Evolutionary conservation across 2,329 filamentous ascomycete genomes (phyloP).

Genomic region (Escovopsis sp.): DNA sequence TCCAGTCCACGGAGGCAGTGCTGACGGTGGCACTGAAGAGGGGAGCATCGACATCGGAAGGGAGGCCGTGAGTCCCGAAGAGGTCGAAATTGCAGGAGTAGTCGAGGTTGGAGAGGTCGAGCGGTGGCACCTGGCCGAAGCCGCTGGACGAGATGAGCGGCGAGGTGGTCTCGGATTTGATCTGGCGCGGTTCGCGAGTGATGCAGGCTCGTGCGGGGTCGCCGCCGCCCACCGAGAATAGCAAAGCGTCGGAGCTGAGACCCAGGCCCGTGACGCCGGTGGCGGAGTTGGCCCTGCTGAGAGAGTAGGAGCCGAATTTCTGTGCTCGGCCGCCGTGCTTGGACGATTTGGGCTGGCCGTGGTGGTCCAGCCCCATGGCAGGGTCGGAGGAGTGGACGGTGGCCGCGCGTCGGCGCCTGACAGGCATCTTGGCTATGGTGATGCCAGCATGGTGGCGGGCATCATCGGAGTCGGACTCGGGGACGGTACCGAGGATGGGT

Average conservation of each 20-base stretch:
- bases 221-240: conserved; percentile 22
- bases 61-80: conserved; percentile 26
- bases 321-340: conserved; percentile 47
- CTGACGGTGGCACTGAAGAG: conserved; percentile 48
- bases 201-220: conserved; percentile 21
- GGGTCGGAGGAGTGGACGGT: conserved; percentile 48
- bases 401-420: conserved; percentile 41
- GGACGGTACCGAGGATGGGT: conserved; percentile 42
- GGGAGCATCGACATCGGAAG: conserved; percentile 37
- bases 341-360: conserved; percentile 47
- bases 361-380: conserved; percentile 43
- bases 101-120: conserved; percentile 42
- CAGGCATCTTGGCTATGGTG: conserved; percentile 24
- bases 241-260: conserved; percentile 25
- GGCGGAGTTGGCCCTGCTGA: conserved; percentile 42
- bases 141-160: conserved; percentile 36
- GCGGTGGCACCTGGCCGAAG: conserved; percentile 37
- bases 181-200: conserved; percentile 32
- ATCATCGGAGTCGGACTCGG: conserved; percentile 45
- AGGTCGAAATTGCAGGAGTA: conserved; percentile 39
- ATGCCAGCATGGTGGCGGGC: conserved; percentile 16
- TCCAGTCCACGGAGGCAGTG: conserved; percentile 33
- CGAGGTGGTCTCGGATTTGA: conserved; percentile 47
- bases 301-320: conserved; percentile 46
- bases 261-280: conserved; percentile 36